Evolutionary conservation across 768 basidiomycete genomes (phyloP).

Genomic region (Coprinopsis strossmayeri): DNA sequence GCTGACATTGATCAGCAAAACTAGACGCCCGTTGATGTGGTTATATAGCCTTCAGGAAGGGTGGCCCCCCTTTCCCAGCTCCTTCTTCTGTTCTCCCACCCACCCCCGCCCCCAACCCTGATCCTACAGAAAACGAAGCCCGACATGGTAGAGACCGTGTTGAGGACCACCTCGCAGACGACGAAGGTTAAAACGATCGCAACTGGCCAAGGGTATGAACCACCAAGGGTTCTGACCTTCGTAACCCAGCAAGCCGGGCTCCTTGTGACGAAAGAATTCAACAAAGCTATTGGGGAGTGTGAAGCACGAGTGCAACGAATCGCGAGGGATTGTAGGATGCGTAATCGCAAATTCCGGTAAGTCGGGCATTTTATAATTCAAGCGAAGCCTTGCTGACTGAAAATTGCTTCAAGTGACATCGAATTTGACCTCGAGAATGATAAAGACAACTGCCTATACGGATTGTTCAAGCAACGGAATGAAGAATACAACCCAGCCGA

Average conservation of each 20-base stretch:
- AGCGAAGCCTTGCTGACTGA: neutral
- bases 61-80: too few relatives aligned
- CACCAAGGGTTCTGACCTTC: slow-evolving; percentile 10
- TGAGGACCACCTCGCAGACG: neutral
- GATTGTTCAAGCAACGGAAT: slow-evolving; percentile 15
- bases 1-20: too few relatives aligned
- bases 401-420: slow-evolving; percentile 32
- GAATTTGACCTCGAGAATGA: slow-evolving; percentile 56
- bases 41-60: too few relatives aligned
- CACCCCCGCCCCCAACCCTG: too few relatives aligned
- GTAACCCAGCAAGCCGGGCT: slow-evolving; percentile 33
- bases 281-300: slow-evolving; percentile 41
- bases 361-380: slow-evolving; percentile 3
- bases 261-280: slow-evolving; percentile 39
- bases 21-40: too few relatives aligned
- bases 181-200: slow-evolving; percentile 2
- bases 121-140: too few relatives aligned
- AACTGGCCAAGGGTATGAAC: neutral
- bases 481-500: slow-evolving; percentile 21
- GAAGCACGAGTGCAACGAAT: slow-evolving; percentile 38
- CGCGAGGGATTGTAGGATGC: slow-evolving; percentile 35
- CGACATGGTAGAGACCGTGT: neutral
- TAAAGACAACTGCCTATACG: slow-evolving; percentile 34
- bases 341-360: slow-evolving; percentile 47
- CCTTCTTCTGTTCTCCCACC: too few relatives aligned